phyloP scores from a whole-genome alignment of 1,284 basidiomycete genomes.

The Puccinia hordei region DNA sequence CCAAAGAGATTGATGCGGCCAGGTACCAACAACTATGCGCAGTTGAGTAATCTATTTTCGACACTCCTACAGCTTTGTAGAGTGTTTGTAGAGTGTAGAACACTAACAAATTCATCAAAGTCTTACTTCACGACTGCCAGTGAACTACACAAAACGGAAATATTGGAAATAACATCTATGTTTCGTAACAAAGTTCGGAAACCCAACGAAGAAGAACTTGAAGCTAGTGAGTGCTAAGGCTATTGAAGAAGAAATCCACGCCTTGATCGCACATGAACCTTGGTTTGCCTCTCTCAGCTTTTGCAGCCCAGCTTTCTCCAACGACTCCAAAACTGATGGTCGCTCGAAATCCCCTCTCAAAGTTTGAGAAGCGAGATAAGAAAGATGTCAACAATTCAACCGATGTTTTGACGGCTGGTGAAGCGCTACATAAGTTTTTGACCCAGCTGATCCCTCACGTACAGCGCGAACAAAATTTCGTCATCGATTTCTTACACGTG shows the following conservation, averaged over 20 bases:
- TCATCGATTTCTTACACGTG: conserved; percentile 87
- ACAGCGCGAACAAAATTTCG: conserved; percentile 81
- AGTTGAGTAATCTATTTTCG: conserved; percentile 64
- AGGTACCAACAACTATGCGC: conserved; percentile 82
- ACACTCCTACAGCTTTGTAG: conserved; percentile 28
- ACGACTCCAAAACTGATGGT: conserved; percentile 17
- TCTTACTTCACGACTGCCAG: conserved; percentile 83
- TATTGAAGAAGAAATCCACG: neutral
- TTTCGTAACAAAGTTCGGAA: conserved; percentile 70
- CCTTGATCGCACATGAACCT: neutral
- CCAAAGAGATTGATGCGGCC: conserved; percentile 90
- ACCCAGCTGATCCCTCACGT: conserved; percentile 76
- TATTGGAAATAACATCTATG: conserved; percentile 70
- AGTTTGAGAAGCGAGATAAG: conserved; percentile 37
- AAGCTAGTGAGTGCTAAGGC: conserved; percentile 64
- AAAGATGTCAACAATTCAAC: conserved; percentile 23
- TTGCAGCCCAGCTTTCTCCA: conserved; percentile 27
- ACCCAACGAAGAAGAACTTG: conserved; percentile 70
- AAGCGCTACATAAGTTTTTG: conserved; percentile 76
- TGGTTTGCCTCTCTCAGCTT: conserved; percentile 22
- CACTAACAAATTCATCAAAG: conserved; percentile 61
- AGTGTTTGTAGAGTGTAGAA: too few species aligned
- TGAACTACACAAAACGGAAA: conserved; percentile 75
- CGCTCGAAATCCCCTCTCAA: conserved; percentile 22
- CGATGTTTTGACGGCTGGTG: conserved; percentile 50